Evolutionary conservation across 208 protist species (phyloP).

Genomic region (Leishmania major): DNA sequence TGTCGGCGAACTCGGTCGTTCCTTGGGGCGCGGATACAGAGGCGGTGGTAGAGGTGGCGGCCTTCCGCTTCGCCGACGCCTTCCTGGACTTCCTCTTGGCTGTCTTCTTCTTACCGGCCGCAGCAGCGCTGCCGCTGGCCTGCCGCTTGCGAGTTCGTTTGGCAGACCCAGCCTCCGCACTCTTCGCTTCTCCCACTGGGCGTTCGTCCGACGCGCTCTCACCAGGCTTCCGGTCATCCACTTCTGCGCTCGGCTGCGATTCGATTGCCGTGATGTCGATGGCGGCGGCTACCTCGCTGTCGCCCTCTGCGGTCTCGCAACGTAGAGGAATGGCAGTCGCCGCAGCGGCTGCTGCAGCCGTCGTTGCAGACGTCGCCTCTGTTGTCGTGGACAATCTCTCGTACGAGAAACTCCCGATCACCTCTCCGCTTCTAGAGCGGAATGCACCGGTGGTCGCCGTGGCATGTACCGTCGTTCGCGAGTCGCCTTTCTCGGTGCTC

Average conservation of each 20-base stretch:
- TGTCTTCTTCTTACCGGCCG: slow-evolving; percentile 25
- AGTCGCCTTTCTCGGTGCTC: slow-evolving; percentile 11
- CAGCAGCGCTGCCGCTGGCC: background rate
- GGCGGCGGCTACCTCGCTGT: background rate
- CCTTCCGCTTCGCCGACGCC: slow-evolving; percentile 17
- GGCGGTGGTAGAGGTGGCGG: background rate
- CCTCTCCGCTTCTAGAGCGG: slow-evolving; percentile 23
- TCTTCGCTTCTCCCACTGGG: slow-evolving; percentile 14
- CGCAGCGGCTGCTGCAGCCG: background rate
- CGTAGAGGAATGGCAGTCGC: slow-evolving; percentile 1
- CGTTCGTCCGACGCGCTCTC: slow-evolving; percentile 4
- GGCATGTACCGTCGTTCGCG: slow-evolving; percentile 18
- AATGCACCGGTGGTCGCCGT: slow-evolving; percentile 29
- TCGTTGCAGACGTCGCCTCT: background rate
- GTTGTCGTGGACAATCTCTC: slow-evolving; percentile 14
- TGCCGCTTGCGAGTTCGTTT: slow-evolving; percentile 6
- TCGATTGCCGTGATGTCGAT: slow-evolving; percentile 10
- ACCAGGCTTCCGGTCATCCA: background rate
- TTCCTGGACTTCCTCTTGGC: slow-evolving; percentile 30
- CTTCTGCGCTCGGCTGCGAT: background rate
- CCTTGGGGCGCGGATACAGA: background rate
- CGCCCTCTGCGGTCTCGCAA: background rate
- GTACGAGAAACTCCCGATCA: slow-evolving; percentile 29
- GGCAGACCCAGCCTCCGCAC: background rate
- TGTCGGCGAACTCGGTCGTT: background rate